These are phyloP conservation scores for Citrullus amarus DNA, from an alignment of 306 rosid species.

Conservation along the genomic window DNA sequence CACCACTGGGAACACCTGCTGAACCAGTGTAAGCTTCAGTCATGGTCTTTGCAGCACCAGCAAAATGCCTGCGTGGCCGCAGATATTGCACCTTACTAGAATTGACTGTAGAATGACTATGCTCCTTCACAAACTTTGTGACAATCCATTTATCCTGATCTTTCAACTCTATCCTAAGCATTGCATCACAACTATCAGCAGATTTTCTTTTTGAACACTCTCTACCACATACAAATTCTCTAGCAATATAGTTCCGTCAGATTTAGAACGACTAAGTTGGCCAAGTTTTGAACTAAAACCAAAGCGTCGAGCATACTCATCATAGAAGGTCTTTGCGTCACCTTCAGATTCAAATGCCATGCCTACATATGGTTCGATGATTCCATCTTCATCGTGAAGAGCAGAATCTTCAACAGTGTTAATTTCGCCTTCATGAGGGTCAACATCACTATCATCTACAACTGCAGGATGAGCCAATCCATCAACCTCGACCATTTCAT, in stretches of 20 bases:
- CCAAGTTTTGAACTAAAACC: constrained; percentile 55
- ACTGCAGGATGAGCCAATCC: constrained; percentile 37
- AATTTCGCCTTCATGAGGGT: constrained; percentile 32
- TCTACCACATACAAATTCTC: constrained; percentile 66
- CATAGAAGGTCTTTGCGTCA: constrained; percentile 36
- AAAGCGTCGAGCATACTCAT: constrained; percentile 31
- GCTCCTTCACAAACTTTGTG: constrained; percentile 79
- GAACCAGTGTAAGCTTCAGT: constrained; percentile 59
- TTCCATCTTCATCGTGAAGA: constrained; percentile 23
- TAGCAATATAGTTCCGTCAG: constrained; percentile 32
- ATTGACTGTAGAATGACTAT: constrained; percentile 50
- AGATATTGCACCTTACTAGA: constrained; percentile 37
- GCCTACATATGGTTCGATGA: constrained; percentile 38
- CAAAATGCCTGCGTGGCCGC: constrained; percentile 74
- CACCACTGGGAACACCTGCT: constrained; percentile 78
- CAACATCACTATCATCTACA: constrained; percentile 35
- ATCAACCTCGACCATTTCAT: constrained; percentile 51
- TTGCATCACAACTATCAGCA: constrained; percentile 58
- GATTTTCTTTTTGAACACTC: constrained; percentile 60
- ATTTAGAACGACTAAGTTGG: constrained; percentile 35
- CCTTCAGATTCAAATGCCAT: constrained; percentile 51
- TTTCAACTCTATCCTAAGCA: constrained; percentile 59
- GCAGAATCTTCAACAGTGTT: constrained; percentile 33
- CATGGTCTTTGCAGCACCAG: constrained; percentile 54
- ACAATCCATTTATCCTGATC: constrained; percentile 68